Conservation (phyloP, 2,329 filamentous ascomycete genomes). For the Colletotrichum abscissum region DNA sequence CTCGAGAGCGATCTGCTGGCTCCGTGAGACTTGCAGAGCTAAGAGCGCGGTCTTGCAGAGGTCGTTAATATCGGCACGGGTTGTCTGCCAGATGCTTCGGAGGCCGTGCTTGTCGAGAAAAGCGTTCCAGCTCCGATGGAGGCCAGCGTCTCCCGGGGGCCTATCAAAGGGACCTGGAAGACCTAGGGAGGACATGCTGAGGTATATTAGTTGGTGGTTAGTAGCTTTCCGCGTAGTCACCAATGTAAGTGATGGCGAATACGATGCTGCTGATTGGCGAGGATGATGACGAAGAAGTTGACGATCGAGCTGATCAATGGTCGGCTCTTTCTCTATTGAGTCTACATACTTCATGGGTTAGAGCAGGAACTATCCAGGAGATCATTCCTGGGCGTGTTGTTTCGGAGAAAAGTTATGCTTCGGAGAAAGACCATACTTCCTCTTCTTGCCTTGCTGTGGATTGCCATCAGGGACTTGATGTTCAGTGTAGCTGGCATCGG, state of each 20-base stretch:
- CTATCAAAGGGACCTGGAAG: background rate
- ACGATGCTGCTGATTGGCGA: background rate
- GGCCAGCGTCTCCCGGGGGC: background rate
- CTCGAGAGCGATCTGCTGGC: background rate
- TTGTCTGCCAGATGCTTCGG: background rate
- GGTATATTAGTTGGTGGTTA: background rate
- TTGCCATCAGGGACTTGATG: background rate
- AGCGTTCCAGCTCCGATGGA: background rate
- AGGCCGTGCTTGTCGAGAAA: background rate
- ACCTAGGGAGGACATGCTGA: slow-evolving; percentile 4
- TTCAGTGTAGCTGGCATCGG: background rate
- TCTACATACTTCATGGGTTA: background rate
- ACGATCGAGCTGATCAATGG: background rate
- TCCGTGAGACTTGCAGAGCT: background rate
- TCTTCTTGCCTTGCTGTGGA: background rate
- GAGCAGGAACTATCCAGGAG: too few species aligned
- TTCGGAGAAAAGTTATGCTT: background rate
- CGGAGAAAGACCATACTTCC: background rate
- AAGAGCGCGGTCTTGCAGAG: background rate
- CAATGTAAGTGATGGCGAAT: background rate
- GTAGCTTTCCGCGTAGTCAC: background rate
- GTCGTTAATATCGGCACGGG: background rate
- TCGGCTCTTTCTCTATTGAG: background rate
- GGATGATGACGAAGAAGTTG: background rate
- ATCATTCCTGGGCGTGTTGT: background rate